Percentiles rank a stretch among this genome's conserved stretches.
phyloP scores from a whole-genome alignment of 495 filamentous ascomycete genomes.

The Lophiostoma macrostomum region DNA sequence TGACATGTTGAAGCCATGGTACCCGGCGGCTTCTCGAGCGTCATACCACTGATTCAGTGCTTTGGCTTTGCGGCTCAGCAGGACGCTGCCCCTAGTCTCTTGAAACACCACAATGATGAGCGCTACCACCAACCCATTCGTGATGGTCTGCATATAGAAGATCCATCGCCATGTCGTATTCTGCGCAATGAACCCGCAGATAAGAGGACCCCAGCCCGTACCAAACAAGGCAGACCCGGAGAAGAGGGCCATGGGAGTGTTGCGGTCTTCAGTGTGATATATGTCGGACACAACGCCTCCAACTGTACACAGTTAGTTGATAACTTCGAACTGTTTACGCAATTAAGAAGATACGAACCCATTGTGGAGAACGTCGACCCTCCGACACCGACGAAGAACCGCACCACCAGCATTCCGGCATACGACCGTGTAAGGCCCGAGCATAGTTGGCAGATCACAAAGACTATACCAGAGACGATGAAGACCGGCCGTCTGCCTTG shows the following conservation, averaged over 20 bases:
- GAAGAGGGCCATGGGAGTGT: slow-evolving; percentile 89
- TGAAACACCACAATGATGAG: slow-evolving; percentile 60
- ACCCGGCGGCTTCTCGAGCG: slow-evolving; percentile 62
- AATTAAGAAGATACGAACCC: slow-evolving; percentile 27
- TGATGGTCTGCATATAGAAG: slow-evolving; percentile 81
- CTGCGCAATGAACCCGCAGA: slow-evolving; percentile 67
- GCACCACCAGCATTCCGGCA: slow-evolving; percentile 70
- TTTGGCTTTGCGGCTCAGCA: slow-evolving; percentile 73
- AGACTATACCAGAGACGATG: slow-evolving; percentile 67
- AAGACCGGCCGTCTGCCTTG: slow-evolving; percentile 79
- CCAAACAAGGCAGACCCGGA: slow-evolving; percentile 72
- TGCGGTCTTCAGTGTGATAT: slow-evolving; percentile 73
- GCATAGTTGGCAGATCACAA: slow-evolving; percentile 64
- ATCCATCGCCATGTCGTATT: slow-evolving; percentile 79
- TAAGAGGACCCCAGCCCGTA: slow-evolving; percentile 75
- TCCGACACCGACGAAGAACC: slow-evolving; percentile 73
- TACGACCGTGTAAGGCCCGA: slow-evolving; percentile 72
- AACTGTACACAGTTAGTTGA: slow-evolving; percentile 46
- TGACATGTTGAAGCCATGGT: slow-evolving; percentile 54
- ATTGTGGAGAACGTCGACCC: slow-evolving; percentile 84
- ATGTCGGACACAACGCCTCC: slow-evolving; percentile 90
- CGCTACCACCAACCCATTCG: slow-evolving; percentile 59
- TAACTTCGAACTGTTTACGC: not conserved
- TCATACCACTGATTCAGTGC: slow-evolving; percentile 79
- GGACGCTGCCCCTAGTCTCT: slow-evolving; percentile 79